Evolutionary conservation across 2,329 filamentous ascomycete genomes (phyloP).

Genomic region (Microsporum ferrugineum): DNA sequence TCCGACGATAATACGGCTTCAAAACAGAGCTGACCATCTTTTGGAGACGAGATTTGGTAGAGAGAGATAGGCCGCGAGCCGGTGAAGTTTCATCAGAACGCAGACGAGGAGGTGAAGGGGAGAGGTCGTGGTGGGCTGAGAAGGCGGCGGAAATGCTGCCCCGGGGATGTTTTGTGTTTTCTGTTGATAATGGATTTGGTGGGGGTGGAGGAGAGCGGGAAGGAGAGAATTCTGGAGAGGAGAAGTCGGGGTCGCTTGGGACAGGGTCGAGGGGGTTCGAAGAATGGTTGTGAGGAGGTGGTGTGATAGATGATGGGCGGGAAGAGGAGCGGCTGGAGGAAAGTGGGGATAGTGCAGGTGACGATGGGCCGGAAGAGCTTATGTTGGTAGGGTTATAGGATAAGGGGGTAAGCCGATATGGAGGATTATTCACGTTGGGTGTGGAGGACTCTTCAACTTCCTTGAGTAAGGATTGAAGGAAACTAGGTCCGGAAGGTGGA

Average conservation of each 20-base stretch:
- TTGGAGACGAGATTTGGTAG: constrained; percentile 79
- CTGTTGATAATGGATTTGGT: constrained; percentile 4
- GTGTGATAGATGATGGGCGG: constrained; percentile 55
- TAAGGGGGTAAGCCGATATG: constrained; percentile 24
- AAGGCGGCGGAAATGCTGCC: constrained; percentile 7
- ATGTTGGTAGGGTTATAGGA: constrained; percentile 27
- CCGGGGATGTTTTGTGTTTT: constrained; percentile 9
- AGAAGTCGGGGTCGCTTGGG: constrained; percentile 62
- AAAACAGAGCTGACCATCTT: constrained; percentile 75
- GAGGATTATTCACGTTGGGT: constrained; percentile 22
- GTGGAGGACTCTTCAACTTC: constrained; percentile 59
- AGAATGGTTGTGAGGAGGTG: constrained; percentile 48
- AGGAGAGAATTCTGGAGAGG: constrained; percentile 63
- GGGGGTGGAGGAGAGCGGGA: constrained; percentile 41
- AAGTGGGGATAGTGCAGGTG: constrained; percentile 36
- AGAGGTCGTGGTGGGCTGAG: constrained; percentile 30
- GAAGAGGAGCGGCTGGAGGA: constrained; percentile 52
- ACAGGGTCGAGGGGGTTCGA: constrained; percentile 51
- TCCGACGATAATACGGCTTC: constrained; percentile 69
- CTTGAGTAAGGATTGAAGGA: constrained; percentile 74
- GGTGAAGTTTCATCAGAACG: constrained; percentile 58
- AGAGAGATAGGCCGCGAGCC: constrained; percentile 57
- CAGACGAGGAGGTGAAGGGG: constrained; percentile 34
- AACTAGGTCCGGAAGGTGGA: constrained; percentile 48
- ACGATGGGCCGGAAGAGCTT: constrained; percentile 20